These are phyloP conservation scores for Henckelia pumila DNA, from an alignment of 257 asterid genomes.

Conservation along the genomic window DNA sequence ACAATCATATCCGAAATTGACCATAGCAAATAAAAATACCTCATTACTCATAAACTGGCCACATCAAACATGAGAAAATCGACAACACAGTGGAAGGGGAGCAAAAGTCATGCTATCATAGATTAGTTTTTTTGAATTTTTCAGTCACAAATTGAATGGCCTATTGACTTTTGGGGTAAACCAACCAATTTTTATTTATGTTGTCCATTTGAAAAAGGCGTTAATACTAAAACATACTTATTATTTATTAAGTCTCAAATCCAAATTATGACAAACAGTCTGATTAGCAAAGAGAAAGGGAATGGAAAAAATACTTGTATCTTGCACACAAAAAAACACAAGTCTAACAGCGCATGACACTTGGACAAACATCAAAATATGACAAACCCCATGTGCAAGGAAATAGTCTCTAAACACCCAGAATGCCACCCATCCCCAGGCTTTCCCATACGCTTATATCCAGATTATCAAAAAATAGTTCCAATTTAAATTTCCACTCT, in stretches of 20 bases:
- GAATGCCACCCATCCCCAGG: not conserved
- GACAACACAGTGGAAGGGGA: not conserved
- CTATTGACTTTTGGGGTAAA: not conserved
- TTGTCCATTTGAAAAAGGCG: not conserved
- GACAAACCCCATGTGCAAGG: not conserved
- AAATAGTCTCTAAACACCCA: not conserved
- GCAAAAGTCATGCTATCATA: not conserved
- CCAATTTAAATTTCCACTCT: not conserved
- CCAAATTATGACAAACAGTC: not conserved
- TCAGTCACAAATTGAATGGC: not conserved
- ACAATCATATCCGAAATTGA: constrained; percentile 1
- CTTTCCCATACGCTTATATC: not conserved
- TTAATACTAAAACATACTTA: not conserved
- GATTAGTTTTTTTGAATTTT: not conserved
- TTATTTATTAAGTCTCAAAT: not conserved
- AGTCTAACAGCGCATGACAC: not conserved
- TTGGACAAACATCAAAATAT: not conserved
- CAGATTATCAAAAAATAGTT: not conserved
- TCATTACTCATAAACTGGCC: not conserved
- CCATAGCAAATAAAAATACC: not conserved
- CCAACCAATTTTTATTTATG: no score
- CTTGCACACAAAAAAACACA: not conserved
- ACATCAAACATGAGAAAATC: not conserved
- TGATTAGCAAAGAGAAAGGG: not conserved
- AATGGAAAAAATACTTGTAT: no score